Conservation (phyloP, 441 rosid genomes). For the Eutrema salsugineum region DNA sequence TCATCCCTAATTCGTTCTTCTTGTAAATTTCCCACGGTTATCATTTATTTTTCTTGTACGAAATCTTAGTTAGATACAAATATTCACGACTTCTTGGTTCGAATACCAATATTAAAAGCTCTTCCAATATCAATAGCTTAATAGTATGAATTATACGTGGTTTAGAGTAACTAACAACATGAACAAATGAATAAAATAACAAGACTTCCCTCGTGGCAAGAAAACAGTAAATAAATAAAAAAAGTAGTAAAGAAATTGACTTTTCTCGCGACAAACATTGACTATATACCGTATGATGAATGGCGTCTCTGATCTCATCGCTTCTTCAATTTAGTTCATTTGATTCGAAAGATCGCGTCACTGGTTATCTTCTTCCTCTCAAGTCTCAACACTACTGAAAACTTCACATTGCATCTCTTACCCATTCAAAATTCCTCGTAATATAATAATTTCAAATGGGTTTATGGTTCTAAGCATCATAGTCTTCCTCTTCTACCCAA, state of each 20-base stretch:
- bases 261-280: not conserved
- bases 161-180: not conserved
- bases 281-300: constrained; percentile 7
- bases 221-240: not conserved
- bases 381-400: not conserved
- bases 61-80: too few relatives aligned
- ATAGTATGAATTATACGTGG: not conserved
- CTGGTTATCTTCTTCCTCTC: constrained; percentile 7
- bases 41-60: too few relatives aligned
- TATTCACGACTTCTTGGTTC: too few relatives aligned
- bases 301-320: not conserved
- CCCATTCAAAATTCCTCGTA: not conserved
- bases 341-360: not conserved
- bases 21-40: too few relatives aligned
- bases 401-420: not conserved
- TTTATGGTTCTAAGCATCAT: not conserved
- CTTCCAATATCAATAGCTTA: too few relatives aligned
- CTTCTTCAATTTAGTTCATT: not conserved
- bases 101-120: too few relatives aligned
- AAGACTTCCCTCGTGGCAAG: constrained; percentile 6
- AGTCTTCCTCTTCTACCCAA: constrained; percentile 1
- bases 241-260: constrained; percentile 16
- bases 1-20: too few relatives aligned
- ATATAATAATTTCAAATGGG: not conserved
- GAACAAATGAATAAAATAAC: not conserved